Evolutionary conservation across 2,329 filamentous ascomycete genomes (phyloP), one percentile per base, ranked within the genome.

Genomic region (Phialophora tarda): DNA sequence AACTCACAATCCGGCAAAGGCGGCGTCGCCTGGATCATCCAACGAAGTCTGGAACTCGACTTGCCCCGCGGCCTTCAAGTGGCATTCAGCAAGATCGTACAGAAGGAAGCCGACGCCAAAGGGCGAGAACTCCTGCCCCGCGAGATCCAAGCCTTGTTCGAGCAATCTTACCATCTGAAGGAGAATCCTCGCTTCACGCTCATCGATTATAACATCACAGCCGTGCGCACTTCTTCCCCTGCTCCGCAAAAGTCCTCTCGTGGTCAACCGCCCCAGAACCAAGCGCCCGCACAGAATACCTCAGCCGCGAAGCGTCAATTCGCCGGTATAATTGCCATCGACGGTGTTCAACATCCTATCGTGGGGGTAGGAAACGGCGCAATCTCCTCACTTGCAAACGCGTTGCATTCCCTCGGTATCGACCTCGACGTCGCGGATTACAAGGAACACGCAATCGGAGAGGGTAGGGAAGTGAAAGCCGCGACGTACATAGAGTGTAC

Each of bases 1-100:
- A 99, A 98, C 83, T 96, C 92, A 21, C 94, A 98, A 78, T 92
- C 88, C 73, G 94, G 94, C 71, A 98, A 99, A 82, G 94, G 94
- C 68, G 95, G 95, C 73, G 89, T 92, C 67, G 93, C 94, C 59
- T 98, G 92, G 91, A 91, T 98, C 76, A 93, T 98, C 76, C 89
- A 93, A 76, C 89, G 91, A 73, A 90, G 92, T 75, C 87, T 98
- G 69, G 88, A 95, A 75, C 90, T 98, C 74, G 95, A 98, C 78
- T 87, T 98, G 59, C 95, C 95, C 17, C 91, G 95, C 69, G 93
- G 93, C 61, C 86, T 98, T 59, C 94, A 98, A 80, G 86, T 97
- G 71, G 93, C 92, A 57, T 98, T 98, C 79, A 92, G 90, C 77
- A 90, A 88, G 76, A 85, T 96, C 70, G 93, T 98, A 4, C 94